Base-by-base conservation (phyloP, 345 rosid genomes). In the Bruguiera gymnorhiza region DNA sequence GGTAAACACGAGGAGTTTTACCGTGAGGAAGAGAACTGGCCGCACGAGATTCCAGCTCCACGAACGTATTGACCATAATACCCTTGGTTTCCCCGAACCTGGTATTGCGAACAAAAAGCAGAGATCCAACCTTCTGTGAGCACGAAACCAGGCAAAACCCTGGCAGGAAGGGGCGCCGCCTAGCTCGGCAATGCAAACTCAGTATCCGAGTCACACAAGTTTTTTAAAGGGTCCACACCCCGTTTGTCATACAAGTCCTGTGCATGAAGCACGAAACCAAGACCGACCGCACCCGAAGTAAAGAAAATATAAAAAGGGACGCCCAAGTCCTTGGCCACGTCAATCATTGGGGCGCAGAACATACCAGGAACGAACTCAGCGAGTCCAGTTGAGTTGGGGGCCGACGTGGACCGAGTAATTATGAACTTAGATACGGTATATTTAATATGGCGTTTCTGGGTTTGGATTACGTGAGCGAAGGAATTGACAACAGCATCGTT, bases 291-390 rank as follows among this genome's bases (percentile, higher is more conserved):
- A 69, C 79, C 67, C 0, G 85, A 75, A 8, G 88, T 72, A 76
- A 15, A 85, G 52, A 82, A 87, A 36, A 87, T 8, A 70, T 89
- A 86, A 57, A 68, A 70, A 13, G 96, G 89, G 8, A 80, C 68
- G 0, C 64, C 53, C 8, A 81, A 59, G 29, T 87, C 87, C 37
- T 74, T 69, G 0, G 88, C 92, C 3, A 83, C 76, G 16, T 89
- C 92, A 1, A 86, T 82, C 83, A 84, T 77, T 3, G 70, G 8
- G 0, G 75, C 83, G 68, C 85, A 85, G 52, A 84, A 84, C 83
- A 89, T 71, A 75, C 81, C 95, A 16, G 84, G 58, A 39, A 87
- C 27, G 57, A 89, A 53, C 27, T 86, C 87, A 7, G 85, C 89
- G 3, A 88, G 73, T 29, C 16, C n/a, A 6, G 85, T 66, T 2